phyloP scores from a whole-genome alignment of 116 monocot species.

The Iris pallida region DNA sequence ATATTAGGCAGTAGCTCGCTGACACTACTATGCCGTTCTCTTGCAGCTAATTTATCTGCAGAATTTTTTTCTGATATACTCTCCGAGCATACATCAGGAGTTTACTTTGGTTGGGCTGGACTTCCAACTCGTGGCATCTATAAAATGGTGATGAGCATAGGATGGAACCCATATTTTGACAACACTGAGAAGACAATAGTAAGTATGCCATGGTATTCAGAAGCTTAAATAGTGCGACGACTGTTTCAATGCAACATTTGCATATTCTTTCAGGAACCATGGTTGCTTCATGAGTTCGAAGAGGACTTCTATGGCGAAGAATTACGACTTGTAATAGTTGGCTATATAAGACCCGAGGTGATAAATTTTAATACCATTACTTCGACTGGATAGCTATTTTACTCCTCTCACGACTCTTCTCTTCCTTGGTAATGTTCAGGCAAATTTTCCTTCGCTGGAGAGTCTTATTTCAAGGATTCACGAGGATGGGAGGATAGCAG shows the following conservation, averaged over 20 bases:
- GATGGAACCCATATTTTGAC: slow-evolving; percentile 95
- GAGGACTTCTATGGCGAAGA: slow-evolving; percentile 96
- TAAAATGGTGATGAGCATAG: slow-evolving; percentile 99
- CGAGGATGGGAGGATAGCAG: slow-evolving; percentile 76
- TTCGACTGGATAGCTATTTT: too few species aligned
- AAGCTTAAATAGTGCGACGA: too few species aligned
- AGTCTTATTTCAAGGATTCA: slow-evolving; percentile 85
- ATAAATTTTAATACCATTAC: neutral
- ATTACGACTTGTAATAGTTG: slow-evolving; percentile 73
- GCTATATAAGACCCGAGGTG: slow-evolving; percentile 94
- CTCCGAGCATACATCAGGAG: slow-evolving; percentile 77
- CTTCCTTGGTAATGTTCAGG: slow-evolving; percentile 38
- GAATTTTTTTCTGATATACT: slow-evolving; percentile 66
- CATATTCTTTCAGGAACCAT: slow-evolving; percentile 69
- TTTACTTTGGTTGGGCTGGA: slow-evolving; percentile 94
- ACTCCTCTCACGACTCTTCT: neutral
- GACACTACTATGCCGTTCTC: slow-evolving; percentile 1
- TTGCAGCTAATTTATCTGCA: slow-evolving; percentile 74
- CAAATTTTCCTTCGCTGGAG: slow-evolving; percentile 83
- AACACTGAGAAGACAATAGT: slow-evolving; percentile 94
- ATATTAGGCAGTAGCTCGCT: neutral
- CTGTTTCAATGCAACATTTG: neutral
- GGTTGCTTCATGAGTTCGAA: slow-evolving; percentile 81
- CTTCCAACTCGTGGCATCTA: slow-evolving; percentile 58
- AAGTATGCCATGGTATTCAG: slow-evolving; percentile 10